Evolutionary conservation across 2,329 filamentous ascomycete species (phyloP).

Genomic region (Ophiostoma quercus): DNA sequence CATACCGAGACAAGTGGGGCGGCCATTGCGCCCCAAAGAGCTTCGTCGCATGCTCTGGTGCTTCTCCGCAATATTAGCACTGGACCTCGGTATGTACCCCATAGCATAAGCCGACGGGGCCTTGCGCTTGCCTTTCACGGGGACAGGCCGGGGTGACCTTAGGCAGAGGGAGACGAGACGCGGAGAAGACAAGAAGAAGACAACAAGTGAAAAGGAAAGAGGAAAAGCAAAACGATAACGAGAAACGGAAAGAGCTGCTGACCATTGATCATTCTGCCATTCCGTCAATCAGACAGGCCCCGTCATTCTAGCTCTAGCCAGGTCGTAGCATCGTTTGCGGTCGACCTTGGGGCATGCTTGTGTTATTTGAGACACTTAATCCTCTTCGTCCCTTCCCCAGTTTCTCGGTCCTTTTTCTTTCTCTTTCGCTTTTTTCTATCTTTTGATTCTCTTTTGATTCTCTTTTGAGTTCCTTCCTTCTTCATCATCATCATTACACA

Average conservation of each 20-base stretch:
- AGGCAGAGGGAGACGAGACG: background rate
- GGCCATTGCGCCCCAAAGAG: background rate
- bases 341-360: background rate
- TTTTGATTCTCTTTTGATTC: background rate
- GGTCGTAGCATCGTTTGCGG: conserved; percentile 3
- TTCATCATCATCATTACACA: background rate
- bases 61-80: conserved; percentile 22
- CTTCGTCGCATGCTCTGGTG: background rate
- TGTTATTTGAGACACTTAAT: conserved; percentile 17
- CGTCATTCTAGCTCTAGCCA: too few species aligned
- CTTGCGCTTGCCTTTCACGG: conserved; percentile 10
- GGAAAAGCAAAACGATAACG: background rate
- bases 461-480: background rate
- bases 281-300: background rate
- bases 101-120: conserved; percentile 19
- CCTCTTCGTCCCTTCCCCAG: background rate
- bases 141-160: conserved; percentile 6
- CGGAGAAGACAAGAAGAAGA: background rate
- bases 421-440: conserved; percentile 9
- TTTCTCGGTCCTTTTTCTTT: background rate
- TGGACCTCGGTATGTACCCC: conserved; percentile 24
- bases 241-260: background rate
- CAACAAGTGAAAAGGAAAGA: background rate
- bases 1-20: background rate
- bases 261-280: background rate